These are phyloP conservation scores for Phytophthora agathidicida DNA, from an alignment of 352 stramenopile species.

Conservation along the genomic window DNA sequence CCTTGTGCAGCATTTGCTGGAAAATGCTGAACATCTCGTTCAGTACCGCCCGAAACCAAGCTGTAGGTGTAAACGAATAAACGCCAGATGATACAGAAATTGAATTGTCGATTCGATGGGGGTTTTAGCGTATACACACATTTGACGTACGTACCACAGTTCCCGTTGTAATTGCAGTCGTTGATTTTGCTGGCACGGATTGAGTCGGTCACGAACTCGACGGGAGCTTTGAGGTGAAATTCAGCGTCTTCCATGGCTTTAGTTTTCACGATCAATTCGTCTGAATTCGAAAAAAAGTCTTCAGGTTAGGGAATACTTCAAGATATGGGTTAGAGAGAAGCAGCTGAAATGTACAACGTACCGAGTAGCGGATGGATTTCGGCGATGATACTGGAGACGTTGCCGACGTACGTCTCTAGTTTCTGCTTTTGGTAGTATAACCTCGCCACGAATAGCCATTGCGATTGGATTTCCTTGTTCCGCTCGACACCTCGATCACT, in stretches of 20 bases:
- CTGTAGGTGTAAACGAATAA: conserved; percentile 43
- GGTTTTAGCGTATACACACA: no score
- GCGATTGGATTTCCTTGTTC: conserved; percentile 49
- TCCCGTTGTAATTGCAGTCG: conserved; percentile 62
- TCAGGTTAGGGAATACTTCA: no score
- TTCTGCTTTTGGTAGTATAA: conserved; percentile 53
- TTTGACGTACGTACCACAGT: conserved; percentile 64
- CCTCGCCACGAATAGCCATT: conserved; percentile 54
- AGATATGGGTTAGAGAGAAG: neutral
- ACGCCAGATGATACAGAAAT: conserved; percentile 17
- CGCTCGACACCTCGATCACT: conserved; percentile 40
- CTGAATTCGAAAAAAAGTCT: no score
- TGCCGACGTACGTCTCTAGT: conserved; percentile 41
- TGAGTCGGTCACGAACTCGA: conserved; percentile 64
- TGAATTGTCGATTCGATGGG: no score
- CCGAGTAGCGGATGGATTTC: conserved; percentile 44
- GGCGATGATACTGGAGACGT: conserved; percentile 37
- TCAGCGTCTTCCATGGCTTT: conserved; percentile 58
- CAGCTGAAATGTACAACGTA: conserved; percentile 9
- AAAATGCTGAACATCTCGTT: conserved; percentile 57
- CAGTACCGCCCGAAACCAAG: conserved; percentile 48
- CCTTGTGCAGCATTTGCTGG: conserved; percentile 46
- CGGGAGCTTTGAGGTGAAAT: conserved; percentile 56
- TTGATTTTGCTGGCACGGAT: conserved; percentile 59
- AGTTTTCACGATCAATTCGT: conserved; percentile 45